These are phyloP conservation scores for Perkinsus olseni DNA, from an alignment of 169 alveolate genomes.

Conservation along the genomic window DNA sequence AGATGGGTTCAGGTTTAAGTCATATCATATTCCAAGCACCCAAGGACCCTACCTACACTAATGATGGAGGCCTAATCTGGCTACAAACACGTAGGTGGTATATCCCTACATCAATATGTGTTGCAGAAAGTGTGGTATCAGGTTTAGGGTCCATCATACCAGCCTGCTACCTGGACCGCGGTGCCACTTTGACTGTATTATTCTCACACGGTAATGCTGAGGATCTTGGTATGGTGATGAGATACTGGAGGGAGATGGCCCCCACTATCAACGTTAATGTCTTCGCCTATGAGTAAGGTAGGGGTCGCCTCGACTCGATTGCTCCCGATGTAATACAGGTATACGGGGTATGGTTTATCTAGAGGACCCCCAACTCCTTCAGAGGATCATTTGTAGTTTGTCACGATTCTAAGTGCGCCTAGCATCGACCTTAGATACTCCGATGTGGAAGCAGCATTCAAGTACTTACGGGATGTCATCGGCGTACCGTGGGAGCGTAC, in stretches of 20 bases:
- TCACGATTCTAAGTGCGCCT: too few relatives aligned
- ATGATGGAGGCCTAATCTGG: slow-evolving; percentile 1
- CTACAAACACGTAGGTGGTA: slow-evolving; percentile 1
- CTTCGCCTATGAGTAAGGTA: slow-evolving; percentile 65
- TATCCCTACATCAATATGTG: neutral
- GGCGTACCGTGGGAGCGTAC: slow-evolving; percentile 51
- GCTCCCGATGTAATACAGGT: too few relatives aligned
- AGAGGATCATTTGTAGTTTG: too few relatives aligned
- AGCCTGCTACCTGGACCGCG: slow-evolving; percentile 17
- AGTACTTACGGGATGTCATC: slow-evolving; percentile 3
- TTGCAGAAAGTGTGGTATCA: neutral
- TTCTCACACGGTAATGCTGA: slow-evolving; percentile 81
- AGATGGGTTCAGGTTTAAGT: slow-evolving; percentile 12
- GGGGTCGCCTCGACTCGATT: too few relatives aligned
- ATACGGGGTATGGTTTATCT: too few relatives aligned
- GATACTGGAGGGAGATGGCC: slow-evolving; percentile 37
- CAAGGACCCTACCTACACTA: neutral
- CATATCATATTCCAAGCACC: slow-evolving; percentile 19
- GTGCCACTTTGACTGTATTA: slow-evolving; percentile 53
- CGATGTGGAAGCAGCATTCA: slow-evolving; percentile 73
- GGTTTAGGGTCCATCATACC: neutral
- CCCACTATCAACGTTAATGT: slow-evolving; percentile 47
- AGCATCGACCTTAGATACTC: neutral
- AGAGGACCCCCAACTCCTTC: too few relatives aligned
- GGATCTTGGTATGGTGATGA: slow-evolving; percentile 60